Evolutionary conservation across 805 yeast species (phyloP).

Genomic region (Candida glaebosa): DNA sequence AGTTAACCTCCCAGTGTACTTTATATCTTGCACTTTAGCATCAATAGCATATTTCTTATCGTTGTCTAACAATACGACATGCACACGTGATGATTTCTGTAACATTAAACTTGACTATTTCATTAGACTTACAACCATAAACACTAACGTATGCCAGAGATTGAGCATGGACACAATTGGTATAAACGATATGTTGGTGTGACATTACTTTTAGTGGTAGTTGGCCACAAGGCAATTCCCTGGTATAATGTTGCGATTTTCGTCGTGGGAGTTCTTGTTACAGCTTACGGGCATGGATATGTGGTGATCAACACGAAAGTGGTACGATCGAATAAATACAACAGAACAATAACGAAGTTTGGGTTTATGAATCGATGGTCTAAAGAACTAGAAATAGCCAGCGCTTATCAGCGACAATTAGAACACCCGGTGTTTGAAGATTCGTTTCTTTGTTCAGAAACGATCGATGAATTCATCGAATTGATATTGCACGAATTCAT

Average conservation of each 20-base stretch:
- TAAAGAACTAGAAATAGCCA: constrained; percentile 14
- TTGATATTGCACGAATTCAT: constrained; percentile 53
- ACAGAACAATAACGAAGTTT: constrained; percentile 1
- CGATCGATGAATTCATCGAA: constrained; percentile 47
- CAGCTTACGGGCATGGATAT: background rate
- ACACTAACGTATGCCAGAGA: constrained; percentile 1
- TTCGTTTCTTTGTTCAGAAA: constrained; percentile 50
- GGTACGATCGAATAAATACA: background rate
- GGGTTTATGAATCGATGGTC: constrained; percentile 11
- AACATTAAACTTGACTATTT: too few species aligned
- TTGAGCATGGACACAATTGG: background rate
- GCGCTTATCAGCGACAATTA: constrained; percentile 21
- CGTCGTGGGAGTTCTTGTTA: background rate
- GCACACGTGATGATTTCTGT: too few species aligned
- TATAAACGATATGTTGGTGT: background rate
- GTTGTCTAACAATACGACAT: too few species aligned
- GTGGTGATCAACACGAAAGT: background rate
- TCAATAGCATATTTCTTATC: too few species aligned
- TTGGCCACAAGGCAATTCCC: background rate
- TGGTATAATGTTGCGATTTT: background rate
- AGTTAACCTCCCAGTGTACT: too few species aligned
- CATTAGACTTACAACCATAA: too few species aligned
- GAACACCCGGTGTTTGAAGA: constrained; percentile 37
- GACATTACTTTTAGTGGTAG: background rate
- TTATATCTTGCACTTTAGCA: too few species aligned